Percentiles rank a stretch among this genome's conserved stretches.
Conservation (phyloP, 1,139 yeast genomes). For the Maudiozyma humilis region DNA sequence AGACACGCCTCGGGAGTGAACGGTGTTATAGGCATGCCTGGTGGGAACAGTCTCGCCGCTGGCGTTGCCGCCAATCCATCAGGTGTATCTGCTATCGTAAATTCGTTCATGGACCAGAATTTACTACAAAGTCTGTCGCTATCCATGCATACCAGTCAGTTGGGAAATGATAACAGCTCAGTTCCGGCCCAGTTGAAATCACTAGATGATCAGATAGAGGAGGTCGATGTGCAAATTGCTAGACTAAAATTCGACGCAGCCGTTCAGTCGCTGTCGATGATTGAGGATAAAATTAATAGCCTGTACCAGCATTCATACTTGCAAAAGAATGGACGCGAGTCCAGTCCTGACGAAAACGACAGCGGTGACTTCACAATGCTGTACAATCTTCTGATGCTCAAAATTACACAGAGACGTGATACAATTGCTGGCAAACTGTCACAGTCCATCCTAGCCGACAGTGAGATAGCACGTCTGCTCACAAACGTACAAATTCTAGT, state of each 20-base stretch:
- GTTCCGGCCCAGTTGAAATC: constrained; percentile 16
- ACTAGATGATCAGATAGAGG: constrained; percentile 26
- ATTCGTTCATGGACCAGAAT: constrained; percentile 20
- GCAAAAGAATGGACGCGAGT: not conserved
- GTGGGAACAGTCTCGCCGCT: not conserved
- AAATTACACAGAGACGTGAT: constrained; percentile 35
- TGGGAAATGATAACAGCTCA: constrained; percentile 17
- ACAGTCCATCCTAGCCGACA: constrained; percentile 27
- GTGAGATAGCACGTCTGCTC: constrained; percentile 30
- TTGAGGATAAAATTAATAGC: constrained; percentile 17
- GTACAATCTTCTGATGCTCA: constrained; percentile 36
- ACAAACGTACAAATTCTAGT: constrained; percentile 35
- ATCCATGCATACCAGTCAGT: constrained; percentile 26
- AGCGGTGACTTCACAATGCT: constrained; percentile 33
- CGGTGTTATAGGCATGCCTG: not conserved
- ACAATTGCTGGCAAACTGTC: constrained; percentile 28
- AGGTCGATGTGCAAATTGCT: constrained; percentile 26
- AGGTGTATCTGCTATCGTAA: constrained; percentile 3
- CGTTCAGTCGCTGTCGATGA: constrained; percentile 18
- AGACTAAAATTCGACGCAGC: constrained; percentile 25
- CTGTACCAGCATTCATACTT: constrained; percentile 8
- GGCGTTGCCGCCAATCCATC: not conserved
- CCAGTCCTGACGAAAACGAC: not conserved
- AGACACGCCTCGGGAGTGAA: not conserved
- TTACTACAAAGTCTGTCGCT: constrained; percentile 22